phyloP scores from a whole-genome alignment of 2,329 filamentous ascomycete species.

The Paraphoma sp. region DNA sequence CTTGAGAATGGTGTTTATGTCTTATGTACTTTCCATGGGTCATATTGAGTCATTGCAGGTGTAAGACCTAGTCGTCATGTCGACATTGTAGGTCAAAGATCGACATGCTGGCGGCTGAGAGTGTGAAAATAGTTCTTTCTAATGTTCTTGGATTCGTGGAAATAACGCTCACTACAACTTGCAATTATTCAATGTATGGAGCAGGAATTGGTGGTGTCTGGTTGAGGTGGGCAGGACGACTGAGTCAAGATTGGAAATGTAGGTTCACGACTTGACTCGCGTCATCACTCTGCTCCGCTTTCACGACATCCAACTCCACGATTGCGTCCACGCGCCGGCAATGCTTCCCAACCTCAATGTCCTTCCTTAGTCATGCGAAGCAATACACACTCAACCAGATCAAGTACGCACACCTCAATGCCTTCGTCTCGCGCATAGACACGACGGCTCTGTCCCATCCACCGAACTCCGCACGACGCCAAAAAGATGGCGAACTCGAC shows the following conservation, averaged over 20 bases:
- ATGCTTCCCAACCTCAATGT: constrained; percentile 44
- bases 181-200: too few relatives aligned
- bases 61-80: neutral
- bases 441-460: constrained; percentile 23
- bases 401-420: constrained; percentile 45
- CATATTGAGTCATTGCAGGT: neutral
- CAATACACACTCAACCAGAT: constrained; percentile 43
- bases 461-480: constrained; percentile 25
- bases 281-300: neutral
- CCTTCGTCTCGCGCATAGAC: constrained; percentile 41
- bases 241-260: constrained; percentile 1
- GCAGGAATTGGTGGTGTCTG: too few relatives aligned
- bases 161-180: too few relatives aligned
- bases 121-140: too few relatives aligned
- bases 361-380: constrained; percentile 46
- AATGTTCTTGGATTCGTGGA: too few relatives aligned
- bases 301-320: neutral
- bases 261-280: constrained; percentile 20
- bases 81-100: too few relatives aligned
- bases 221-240: too few relatives aligned
- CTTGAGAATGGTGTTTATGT: too few relatives aligned
- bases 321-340: constrained; percentile 17
- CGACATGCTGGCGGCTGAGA: too few relatives aligned
- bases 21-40: too few relatives aligned
- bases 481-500: constrained; percentile 3